Conservation (phyloP, 129 eudicot species). For the Flaveria ramosissima region DNA sequence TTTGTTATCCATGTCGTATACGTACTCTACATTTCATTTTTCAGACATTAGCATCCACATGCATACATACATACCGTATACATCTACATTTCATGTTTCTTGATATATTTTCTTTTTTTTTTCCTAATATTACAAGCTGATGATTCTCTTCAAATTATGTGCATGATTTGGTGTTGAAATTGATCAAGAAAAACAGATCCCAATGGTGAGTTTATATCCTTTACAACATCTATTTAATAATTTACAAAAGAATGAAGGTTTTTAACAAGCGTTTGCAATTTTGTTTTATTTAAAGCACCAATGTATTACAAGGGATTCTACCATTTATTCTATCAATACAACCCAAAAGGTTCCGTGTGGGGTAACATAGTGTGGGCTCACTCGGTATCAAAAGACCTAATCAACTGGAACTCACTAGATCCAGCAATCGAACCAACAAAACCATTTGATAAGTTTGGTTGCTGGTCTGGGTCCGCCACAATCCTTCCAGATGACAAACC, state of each 20-base stretch:
- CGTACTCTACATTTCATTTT: too few relatives aligned
- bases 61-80: not conserved
- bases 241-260: not conserved
- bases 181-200: constrained; percentile 56
- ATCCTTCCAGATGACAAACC: constrained; percentile 50
- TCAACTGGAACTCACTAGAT: constrained; percentile 59
- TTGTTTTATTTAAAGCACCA: constrained; percentile 50
- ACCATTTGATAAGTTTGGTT: constrained; percentile 61
- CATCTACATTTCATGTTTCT: not conserved
- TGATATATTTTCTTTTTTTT: not conserved
- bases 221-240: not conserved
- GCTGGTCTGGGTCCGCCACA: constrained; percentile 70
- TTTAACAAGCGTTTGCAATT: not conserved
- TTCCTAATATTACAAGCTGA: constrained; percentile 9
- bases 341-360: constrained; percentile 70
- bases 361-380: constrained; percentile 89
- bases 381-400: constrained; percentile 65
- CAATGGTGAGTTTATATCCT: constrained; percentile 51
- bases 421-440: constrained; percentile 58
- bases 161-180: constrained; percentile 27
- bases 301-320: constrained; percentile 74
- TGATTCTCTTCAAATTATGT: constrained; percentile 12
- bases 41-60: not conserved
- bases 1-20: too few relatives aligned
- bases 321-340: constrained; percentile 75